Conservation (phyloP, 768 basidiomycete species). For the Asterophora lycoperdoides region DNA sequence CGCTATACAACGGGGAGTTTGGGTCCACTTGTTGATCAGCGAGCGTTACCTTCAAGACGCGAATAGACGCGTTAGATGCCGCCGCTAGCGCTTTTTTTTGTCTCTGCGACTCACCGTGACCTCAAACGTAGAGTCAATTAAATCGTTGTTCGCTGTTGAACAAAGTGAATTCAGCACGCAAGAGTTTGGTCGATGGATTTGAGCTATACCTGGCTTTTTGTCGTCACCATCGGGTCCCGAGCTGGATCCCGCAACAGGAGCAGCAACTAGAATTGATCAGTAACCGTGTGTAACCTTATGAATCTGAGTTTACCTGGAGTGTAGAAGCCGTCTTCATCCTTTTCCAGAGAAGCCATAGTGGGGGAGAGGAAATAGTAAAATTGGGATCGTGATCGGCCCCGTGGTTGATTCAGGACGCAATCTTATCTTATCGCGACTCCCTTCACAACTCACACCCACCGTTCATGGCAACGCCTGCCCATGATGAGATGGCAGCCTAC, state of each 20-base stretch:
- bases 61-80: slow-evolving; percentile 4
- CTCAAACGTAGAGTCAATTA: slow-evolving; percentile 79
- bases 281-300: neutral
- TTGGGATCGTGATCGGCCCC: neutral
- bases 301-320: slow-evolving; percentile 43
- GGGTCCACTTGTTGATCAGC: slow-evolving; percentile 95
- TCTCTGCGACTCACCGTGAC: slow-evolving; percentile 51
- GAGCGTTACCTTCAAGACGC: slow-evolving; percentile 70
- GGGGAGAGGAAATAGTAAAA: slow-evolving; percentile 1
- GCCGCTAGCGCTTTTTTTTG: slow-evolving; percentile 5
- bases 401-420: neutral
- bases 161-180: neutral
- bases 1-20: slow-evolving; percentile 92
- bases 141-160: slow-evolving; percentile 44
- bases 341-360: slow-evolving; percentile 45
- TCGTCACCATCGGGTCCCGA: slow-evolving; percentile 23
- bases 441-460: neutral
- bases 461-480: neutral
- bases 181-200: neutral
- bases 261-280: slow-evolving; percentile 6
- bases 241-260: slow-evolving; percentile 21
- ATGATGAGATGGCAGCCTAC: slow-evolving; percentile 5
- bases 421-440: slow-evolving; percentile 10
- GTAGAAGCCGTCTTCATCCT: slow-evolving; percentile 80
- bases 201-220: slow-evolving; percentile 25